Evolutionary conservation across 345 rosid species (phyloP).

Genomic region (Laguncularia racemosa): DNA sequence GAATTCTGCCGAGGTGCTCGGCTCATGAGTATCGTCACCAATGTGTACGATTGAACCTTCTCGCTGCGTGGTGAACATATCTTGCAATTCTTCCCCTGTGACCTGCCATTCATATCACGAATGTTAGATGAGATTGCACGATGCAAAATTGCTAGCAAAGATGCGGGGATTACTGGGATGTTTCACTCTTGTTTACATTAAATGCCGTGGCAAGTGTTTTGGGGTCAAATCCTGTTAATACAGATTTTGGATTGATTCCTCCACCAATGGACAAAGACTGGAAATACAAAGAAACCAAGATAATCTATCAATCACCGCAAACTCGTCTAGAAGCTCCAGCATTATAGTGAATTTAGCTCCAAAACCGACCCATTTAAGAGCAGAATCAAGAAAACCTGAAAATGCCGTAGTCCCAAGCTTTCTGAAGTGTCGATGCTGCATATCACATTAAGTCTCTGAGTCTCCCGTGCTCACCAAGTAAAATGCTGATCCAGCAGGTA

Average conservation of each 20-base stretch:
- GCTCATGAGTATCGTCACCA: conserved; percentile 25
- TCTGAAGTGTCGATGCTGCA: conserved; percentile 73
- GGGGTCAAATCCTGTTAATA: too few species aligned
- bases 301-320: neutral
- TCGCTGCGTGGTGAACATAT: conserved; percentile 28
- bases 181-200: conserved; percentile 23
- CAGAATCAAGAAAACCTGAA: conserved; percentile 39
- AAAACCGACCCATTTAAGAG: too few species aligned
- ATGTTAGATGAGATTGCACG: too few species aligned
- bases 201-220: too few species aligned
- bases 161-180: too few species aligned
- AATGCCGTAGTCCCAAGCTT: conserved; percentile 50
- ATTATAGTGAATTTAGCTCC: too few species aligned
- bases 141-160: too few species aligned
- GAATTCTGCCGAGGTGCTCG: conserved; percentile 50
- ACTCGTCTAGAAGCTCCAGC: neutral
- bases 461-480: conserved; percentile 58
- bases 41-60: conserved; percentile 59
- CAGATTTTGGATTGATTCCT: too few species aligned
- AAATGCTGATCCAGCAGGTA: conserved; percentile 74
- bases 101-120: conserved; percentile 25
- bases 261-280: conserved; percentile 46
- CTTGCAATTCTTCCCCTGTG: conserved; percentile 29
- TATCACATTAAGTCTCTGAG: conserved; percentile 62
- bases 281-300: conserved; percentile 1